Base-by-base conservation (phyloP, 2,329 filamentous ascomycete species). In the Pseudogymnoascus sp. region DNA sequence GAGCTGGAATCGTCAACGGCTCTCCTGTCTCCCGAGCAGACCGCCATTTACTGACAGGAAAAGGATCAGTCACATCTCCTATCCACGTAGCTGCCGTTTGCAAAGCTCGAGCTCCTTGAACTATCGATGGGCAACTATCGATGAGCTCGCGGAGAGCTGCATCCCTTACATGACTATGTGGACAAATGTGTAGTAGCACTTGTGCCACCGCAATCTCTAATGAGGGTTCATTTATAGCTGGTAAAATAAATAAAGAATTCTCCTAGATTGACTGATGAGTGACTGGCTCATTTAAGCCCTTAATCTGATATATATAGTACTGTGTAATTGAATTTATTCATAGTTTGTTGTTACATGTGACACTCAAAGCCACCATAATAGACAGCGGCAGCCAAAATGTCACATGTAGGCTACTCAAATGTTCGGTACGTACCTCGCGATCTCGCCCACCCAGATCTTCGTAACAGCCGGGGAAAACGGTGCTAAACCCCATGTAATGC, bases 401-500 rank as follows among this genome's bases (percentile, higher is more conserved):
- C 51, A 57, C 51, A 57, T 57, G 51, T 36, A 14, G 23, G 51
- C 29, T 12, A 31, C n/a, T 12, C 2, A 18, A 31, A n/a, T 16
- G 26, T 31, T 4, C 11, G 11, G 51, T 34, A 57, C 29, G 51
- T 57, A 34, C 51, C 51, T 18, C n/a, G 1, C 51, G 51, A 57
- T 57, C 51, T 57, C 51, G 51, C 10, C 51, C 42, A 47, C 18
- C 42, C 29, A 57, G 51, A 57, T 57, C 51, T 18, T 34, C 51
- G 5, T 16, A 57, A 18, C 11, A 34, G 16, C 29, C 8, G 51
- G 29, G 29, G 51, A 57, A 57, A 57, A 34, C 5, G 8, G 29
- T 29, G 51, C 51, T 57, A 57, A 57, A 57, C 29, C 51, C 51
- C 51, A 57, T 57, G 51, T 51, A 57, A 34, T 36, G 16, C 51